These are phyloP conservation scores for Ilyonectria sp. DNA, from an alignment of 2,329 filamentous ascomycete genomes.

Conservation along the genomic window DNA sequence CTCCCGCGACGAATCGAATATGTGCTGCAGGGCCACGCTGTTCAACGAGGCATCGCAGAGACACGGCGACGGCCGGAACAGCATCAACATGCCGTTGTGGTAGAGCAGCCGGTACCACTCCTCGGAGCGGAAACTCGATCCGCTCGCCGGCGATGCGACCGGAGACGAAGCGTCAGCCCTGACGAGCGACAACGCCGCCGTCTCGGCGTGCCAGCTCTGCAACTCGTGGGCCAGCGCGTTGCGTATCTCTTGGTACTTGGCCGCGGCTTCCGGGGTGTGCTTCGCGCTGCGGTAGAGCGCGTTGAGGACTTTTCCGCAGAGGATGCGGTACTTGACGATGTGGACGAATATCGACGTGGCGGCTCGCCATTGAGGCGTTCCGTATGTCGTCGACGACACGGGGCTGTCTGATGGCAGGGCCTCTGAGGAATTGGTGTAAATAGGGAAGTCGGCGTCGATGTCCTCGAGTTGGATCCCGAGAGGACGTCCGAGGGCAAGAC, in stretches of 20 bases:
- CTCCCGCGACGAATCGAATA: slow-evolving; percentile 57
- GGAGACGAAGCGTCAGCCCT: slow-evolving; percentile 37
- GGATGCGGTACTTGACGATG: slow-evolving; percentile 57
- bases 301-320: slow-evolving; percentile 57
- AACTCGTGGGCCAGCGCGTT: slow-evolving; percentile 49
- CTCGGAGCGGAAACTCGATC: slow-evolving; percentile 57
- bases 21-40: slow-evolving; percentile 51
- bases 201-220: slow-evolving; percentile 50
- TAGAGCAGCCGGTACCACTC: slow-evolving; percentile 62
- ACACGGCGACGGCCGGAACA: slow-evolving; percentile 58
- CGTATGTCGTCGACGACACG: slow-evolving; percentile 36
- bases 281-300: slow-evolving; percentile 51
- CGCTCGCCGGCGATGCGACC: slow-evolving; percentile 36
- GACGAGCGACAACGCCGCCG: slow-evolving; percentile 46
- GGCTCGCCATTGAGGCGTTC: slow-evolving; percentile 43
- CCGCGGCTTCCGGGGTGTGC: slow-evolving; percentile 24
- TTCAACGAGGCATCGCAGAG: slow-evolving; percentile 47
- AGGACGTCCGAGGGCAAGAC: slow-evolving; percentile 57
- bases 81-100: slow-evolving; percentile 59
- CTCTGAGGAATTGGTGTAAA: slow-evolving; percentile 34
- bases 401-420: slow-evolving; percentile 35
- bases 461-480: slow-evolving; percentile 59
- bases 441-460: slow-evolving; percentile 56
- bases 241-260: slow-evolving; percentile 36
- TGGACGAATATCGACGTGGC: slow-evolving; percentile 55